Percentiles rank a stretch among this genome's conserved stretches.
Conservation (phyloP, 129 eudicot genomes). For the Escallonia rubra region DNA sequence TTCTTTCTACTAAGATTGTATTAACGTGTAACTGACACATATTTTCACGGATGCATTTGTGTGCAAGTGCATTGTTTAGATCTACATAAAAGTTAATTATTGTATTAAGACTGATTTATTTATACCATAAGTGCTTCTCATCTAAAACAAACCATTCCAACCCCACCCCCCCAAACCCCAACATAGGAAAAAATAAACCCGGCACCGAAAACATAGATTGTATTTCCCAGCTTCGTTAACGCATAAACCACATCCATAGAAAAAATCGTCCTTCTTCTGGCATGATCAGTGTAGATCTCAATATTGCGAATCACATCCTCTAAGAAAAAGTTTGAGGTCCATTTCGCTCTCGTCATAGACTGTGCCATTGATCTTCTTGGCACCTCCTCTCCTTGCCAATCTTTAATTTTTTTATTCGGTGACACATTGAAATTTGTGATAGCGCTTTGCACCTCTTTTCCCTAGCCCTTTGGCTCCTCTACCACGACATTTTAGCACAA, state of each 20-base stretch:
- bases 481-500: background rate
- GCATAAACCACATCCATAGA: constrained; percentile 6
- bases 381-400: background rate
- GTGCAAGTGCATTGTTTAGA: no score
- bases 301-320: background rate
- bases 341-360: background rate
- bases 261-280: background rate
- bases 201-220: background rate
- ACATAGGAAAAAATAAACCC: no score
- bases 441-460: background rate
- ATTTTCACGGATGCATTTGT: no score
- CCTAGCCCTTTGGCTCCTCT: background rate
- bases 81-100: no score
- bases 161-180: no score
- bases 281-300: constrained; percentile 4
- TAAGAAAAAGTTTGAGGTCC: background rate
- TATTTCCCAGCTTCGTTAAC: background rate
- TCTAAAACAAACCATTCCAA: no score
- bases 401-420: background rate
- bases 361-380: background rate
- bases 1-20: no score
- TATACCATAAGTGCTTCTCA: no score
- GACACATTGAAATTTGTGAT: background rate
- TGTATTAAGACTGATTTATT: no score
- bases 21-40: no score